Percentiles rank a stretch among this genome's conserved stretches.
Conservation (phyloP, 1,139 yeast species). For the Nematodospora anomalae region DNA sequence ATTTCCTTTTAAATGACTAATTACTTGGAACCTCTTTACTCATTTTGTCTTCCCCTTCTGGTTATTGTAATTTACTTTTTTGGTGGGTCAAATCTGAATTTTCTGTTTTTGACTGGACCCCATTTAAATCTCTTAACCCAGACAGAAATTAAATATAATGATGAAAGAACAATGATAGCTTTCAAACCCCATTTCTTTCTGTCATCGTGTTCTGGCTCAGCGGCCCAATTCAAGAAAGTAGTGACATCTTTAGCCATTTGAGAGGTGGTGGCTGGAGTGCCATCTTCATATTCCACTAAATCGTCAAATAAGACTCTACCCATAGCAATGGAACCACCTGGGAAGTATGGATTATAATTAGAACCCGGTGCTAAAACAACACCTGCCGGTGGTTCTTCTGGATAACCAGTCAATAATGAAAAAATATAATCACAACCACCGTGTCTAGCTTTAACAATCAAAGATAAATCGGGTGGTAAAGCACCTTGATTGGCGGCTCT, state of each 20-base stretch:
- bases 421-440: constrained; percentile 97
- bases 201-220: constrained; percentile 98
- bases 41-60: constrained; percentile 2
- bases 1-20: not conserved
- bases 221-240: constrained; percentile 95
- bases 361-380: constrained; percentile 88
- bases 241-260: constrained; percentile 99
- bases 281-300: constrained; percentile 96
- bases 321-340: constrained; percentile 99
- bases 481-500: constrained; percentile 99
- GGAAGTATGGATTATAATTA: constrained; percentile 99
- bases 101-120: constrained; percentile 94
- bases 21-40: not conserved
- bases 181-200: constrained; percentile 97
- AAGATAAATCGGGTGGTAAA: constrained; percentile 94
- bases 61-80: constrained; percentile 19
- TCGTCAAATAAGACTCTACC: constrained; percentile 97
- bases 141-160: constrained; percentile 78
- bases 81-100: constrained; percentile 87
- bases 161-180: constrained; percentile 77
- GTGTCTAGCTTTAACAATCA: constrained; percentile 98
- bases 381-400: constrained; percentile 99
- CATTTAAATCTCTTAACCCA: constrained; percentile 99
- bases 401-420: constrained; percentile 94
- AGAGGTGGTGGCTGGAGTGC: constrained; percentile 97